phyloP scores from a whole-genome alignment of 768 basidiomycete genomes.

The Panus rudis region DNA sequence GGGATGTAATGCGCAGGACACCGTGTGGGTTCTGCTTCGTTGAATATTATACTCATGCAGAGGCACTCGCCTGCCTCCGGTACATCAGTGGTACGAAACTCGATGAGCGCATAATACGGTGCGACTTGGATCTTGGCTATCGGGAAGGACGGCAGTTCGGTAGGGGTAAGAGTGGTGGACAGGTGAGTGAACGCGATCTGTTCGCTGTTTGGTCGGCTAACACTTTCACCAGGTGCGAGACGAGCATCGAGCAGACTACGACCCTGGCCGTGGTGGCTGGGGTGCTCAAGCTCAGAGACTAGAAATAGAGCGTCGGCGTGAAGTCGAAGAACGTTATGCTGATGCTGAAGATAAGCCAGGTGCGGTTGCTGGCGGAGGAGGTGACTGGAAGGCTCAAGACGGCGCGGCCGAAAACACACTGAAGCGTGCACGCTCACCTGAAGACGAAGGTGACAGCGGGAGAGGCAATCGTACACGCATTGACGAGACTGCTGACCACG shows the following conservation, averaged over 20 bases:
- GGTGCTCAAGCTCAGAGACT: slow-evolving; percentile 76
- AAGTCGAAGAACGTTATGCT: slow-evolving; percentile 81
- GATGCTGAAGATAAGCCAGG: slow-evolving; percentile 76
- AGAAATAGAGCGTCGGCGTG: slow-evolving; percentile 69
- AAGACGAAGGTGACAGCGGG: slow-evolving; percentile 59
- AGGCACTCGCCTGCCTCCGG: slow-evolving; percentile 87
- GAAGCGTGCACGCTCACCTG: slow-evolving; percentile 72
- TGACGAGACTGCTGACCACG: slow-evolving; percentile 58
- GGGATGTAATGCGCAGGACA: slow-evolving; percentile 41
- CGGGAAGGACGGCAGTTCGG: slow-evolving; percentile 96
- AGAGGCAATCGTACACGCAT: slow-evolving; percentile 51
- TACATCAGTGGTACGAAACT: slow-evolving; percentile 98
- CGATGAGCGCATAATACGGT: slow-evolving; percentile 96
- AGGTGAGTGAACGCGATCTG: slow-evolving; percentile 38
- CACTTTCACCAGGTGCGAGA: slow-evolving; percentile 55
- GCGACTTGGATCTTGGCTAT: slow-evolving; percentile 95
- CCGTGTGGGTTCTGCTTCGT: slow-evolving; percentile 96
- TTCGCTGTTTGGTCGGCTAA: slow-evolving; percentile 5
- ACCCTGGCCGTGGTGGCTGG: slow-evolving; percentile 93
- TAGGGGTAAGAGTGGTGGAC: slow-evolving; percentile 93
- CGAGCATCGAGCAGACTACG: slow-evolving; percentile 95
- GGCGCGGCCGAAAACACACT: slow-evolving; percentile 34
- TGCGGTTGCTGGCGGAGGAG: slow-evolving; percentile 78
- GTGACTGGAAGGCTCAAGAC: slow-evolving; percentile 74
- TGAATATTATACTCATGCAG: slow-evolving; percentile 90